Conservation (phyloP, 768 basidiomycete genomes). For the Arthromyces matolae region DNA sequence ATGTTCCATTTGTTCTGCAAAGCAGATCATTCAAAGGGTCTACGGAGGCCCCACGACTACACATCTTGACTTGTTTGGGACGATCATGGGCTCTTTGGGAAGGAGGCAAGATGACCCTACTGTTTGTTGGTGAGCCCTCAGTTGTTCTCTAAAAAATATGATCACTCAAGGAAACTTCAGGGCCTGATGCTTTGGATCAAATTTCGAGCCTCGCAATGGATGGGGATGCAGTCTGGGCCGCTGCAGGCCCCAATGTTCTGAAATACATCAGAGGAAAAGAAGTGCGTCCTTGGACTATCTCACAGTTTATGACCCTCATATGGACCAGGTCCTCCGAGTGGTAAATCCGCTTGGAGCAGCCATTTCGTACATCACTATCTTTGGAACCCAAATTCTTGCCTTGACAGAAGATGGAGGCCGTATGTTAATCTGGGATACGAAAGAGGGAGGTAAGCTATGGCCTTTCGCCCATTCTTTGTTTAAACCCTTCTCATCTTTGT, state of each 20-base stretch:
- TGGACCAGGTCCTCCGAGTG: slow-evolving; percentile 48
- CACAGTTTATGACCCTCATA: slow-evolving; percentile 5
- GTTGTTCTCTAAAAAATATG: slow-evolving; percentile 1
- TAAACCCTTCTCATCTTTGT: slow-evolving; percentile 17
- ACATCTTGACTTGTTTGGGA: slow-evolving; percentile 85
- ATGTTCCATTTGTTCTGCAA: slow-evolving; percentile 86
- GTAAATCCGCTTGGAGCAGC: slow-evolving; percentile 60
- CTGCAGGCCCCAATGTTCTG: slow-evolving; percentile 62
- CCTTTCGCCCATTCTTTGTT: too few species aligned
- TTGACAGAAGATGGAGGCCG: slow-evolving; percentile 74
- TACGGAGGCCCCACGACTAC: slow-evolving; percentile 76
- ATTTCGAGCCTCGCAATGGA: slow-evolving; percentile 81
- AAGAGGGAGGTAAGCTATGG: slow-evolving; percentile 42
- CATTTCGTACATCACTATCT: slow-evolving; percentile 67
- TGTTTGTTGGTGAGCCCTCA: slow-evolving; percentile 83
- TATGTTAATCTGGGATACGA: slow-evolving; percentile 76
- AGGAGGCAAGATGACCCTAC: slow-evolving; percentile 84
- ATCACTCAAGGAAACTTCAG: slow-evolving; percentile 37
- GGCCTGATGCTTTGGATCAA: slow-evolving; percentile 72
- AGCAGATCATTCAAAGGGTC: slow-evolving; percentile 81
- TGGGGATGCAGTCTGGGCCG: slow-evolving; percentile 81
- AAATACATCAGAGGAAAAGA: slow-evolving; percentile 90
- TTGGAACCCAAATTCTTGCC: slow-evolving; percentile 78
- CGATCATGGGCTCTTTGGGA: slow-evolving; percentile 95
- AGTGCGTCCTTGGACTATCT: slow-evolving; percentile 34